These are phyloP conservation scores for Xylariomycetidae sp. DNA, from an alignment of 2,329 filamentous ascomycete species.

Conservation along the genomic window DNA sequence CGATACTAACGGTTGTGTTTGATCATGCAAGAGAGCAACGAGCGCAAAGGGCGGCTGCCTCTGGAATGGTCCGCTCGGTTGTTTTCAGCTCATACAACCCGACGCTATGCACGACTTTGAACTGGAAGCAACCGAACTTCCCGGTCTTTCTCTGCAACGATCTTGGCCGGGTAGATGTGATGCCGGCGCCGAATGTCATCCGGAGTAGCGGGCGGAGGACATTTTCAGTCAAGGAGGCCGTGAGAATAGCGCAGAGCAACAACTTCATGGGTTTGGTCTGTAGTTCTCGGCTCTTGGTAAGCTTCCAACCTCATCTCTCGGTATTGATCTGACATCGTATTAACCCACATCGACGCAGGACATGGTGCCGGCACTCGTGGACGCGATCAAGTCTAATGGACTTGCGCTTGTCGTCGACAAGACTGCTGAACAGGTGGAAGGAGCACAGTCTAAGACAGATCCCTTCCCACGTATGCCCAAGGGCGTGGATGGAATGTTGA, in stretches of 20 bases:
- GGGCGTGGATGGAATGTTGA: slow-evolving; percentile 82
- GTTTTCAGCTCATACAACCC: slow-evolving; percentile 93
- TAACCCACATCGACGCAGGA: slow-evolving; percentile 48
- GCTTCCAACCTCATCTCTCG: slow-evolving; percentile 26
- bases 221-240: slow-evolving; percentile 89
- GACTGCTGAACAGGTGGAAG: slow-evolving; percentile 49
- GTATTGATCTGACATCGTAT: neutral
- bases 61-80: slow-evolving; percentile 61
- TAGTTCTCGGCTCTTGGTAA: slow-evolving; percentile 76
- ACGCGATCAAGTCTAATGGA: slow-evolving; percentile 90
- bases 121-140: slow-evolving; percentile 99
- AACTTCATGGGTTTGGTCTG: slow-evolving; percentile 98
- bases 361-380: slow-evolving; percentile 85
- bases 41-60: slow-evolving; percentile 54
- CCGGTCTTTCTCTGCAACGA: slow-evolving; percentile 95
- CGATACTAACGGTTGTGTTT: slow-evolving; percentile 79
- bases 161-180: slow-evolving; percentile 58
- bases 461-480: slow-evolving; percentile 61
- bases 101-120: slow-evolving; percentile 84
- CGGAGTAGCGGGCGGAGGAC: slow-evolving; percentile 62
- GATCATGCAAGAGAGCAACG: slow-evolving; percentile 72
- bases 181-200: slow-evolving; percentile 30
- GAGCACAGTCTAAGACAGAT: slow-evolving; percentile 35
- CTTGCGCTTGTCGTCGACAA: slow-evolving; percentile 88
- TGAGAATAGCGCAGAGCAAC: slow-evolving; percentile 87